Conservation (phyloP, 768 basidiomycete species). For the Suillus americanus region DNA sequence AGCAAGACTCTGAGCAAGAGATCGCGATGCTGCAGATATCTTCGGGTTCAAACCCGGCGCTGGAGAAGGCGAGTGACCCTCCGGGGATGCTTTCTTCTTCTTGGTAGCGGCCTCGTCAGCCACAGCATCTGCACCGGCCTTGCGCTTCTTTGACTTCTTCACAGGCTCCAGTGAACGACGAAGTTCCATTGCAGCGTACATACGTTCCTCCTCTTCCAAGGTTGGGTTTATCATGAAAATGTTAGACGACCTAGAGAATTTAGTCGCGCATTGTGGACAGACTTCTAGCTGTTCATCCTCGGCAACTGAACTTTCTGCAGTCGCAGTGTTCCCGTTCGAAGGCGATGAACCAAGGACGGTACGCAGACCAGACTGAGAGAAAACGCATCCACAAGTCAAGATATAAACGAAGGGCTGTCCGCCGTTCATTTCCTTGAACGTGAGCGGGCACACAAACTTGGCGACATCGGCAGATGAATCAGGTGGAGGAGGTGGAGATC, state of each 20-base stretch:
- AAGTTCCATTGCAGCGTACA: conserved; percentile 56
- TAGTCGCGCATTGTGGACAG: conserved; percentile 77
- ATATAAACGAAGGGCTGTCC: conserved; percentile 85
- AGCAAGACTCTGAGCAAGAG: conserved; percentile 70
- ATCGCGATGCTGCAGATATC: conserved; percentile 57
- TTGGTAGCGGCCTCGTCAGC: conserved; percentile 40
- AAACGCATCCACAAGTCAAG: conserved; percentile 84
- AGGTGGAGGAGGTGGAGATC: conserved; percentile 48
- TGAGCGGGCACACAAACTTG: conserved; percentile 88
- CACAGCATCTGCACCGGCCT: conserved; percentile 42
- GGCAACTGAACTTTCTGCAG: conserved; percentile 25
- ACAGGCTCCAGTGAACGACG: conserved; percentile 54
- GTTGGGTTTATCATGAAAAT: conserved; percentile 69
- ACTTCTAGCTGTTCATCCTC: conserved; percentile 46
- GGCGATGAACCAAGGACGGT: conserved; percentile 41
- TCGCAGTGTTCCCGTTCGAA: conserved; percentile 20
- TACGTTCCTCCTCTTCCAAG: conserved; percentile 59
- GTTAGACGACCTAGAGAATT: conserved; percentile 59
- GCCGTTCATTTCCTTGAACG: conserved; percentile 94
- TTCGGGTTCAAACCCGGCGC: conserved; percentile 42
- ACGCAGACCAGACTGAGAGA: conserved; percentile 81
- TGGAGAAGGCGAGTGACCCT: conserved; percentile 21
- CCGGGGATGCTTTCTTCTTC: conserved; percentile 31
- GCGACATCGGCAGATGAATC: conserved; percentile 47
- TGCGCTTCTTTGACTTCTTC: conserved; percentile 60